A percentile compares a stretch with the other conserved stretches of the same genome.
These are phyloP conservation scores for Puccinia coronata DNA, from an alignment of 1,284 basidiomycete species.

Conservation along the genomic window DNA sequence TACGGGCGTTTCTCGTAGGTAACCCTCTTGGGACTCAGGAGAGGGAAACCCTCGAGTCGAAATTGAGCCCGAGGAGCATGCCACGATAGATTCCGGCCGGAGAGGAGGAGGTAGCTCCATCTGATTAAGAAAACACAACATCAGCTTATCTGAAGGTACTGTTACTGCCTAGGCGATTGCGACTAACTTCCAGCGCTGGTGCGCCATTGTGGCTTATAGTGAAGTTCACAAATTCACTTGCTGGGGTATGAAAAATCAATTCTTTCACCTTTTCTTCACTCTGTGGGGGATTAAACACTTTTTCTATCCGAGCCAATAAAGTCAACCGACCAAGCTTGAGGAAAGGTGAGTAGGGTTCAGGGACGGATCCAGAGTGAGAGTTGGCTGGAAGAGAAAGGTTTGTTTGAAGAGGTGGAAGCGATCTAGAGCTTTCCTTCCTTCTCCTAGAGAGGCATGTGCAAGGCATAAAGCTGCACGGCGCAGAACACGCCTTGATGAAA, in stretches of 20 bases:
- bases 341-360: constrained; percentile 14
- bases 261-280: constrained; percentile 21
- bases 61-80: neutral
- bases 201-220: constrained; percentile 14
- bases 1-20: neutral
- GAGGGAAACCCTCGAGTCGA: neutral
- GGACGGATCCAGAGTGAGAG: neutral
- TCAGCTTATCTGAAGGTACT: neutral
- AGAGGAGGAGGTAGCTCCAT: constrained; percentile 1
- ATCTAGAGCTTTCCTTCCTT: constrained; percentile 15
- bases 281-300: neutral
- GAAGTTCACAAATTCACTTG: constrained; percentile 1
- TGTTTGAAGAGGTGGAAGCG: constrained; percentile 36
- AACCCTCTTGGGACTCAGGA: neutral
- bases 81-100: constrained; percentile 19
- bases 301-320: constrained; percentile 15
- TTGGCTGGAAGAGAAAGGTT: neutral
- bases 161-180: neutral
- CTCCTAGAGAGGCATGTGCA: constrained; percentile 23
- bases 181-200: constrained; percentile 33
- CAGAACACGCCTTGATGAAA: neutral
- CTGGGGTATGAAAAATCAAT: constrained; percentile 9
- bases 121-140: neutral
- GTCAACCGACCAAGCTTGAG: constrained; percentile 30
- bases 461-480: constrained; percentile 19